Evolutionary conservation across 805 yeast genomes (phyloP), one percentile per base, ranked within the genome.

Genomic region (Candida berthetii): DNA sequence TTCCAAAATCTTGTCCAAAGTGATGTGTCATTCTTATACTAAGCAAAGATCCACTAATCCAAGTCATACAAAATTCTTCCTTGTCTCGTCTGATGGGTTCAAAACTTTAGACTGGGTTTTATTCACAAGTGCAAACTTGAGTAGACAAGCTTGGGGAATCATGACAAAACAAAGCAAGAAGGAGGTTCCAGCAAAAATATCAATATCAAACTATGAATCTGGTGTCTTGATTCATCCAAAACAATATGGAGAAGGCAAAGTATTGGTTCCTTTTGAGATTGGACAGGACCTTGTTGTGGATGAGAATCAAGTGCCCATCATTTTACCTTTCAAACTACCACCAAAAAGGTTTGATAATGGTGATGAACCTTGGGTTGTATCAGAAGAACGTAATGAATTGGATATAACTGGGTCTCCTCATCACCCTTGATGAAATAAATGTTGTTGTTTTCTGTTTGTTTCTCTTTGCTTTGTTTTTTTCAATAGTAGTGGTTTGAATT

Each of bases 121-220:
- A 6, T 66, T 84, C 54, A 84, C 93, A 0, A 81, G 89, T 37
- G 84, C 87, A 27, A 87, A 87, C 53, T 53, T 85, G 33, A 81
- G 90, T 27, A 76, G 76, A 41, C 83, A 78, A 45, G 96, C 95
- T 1, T 87, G 96, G 96, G 96, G 96, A 0, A 61, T 55, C 5
- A 62, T 65, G 14, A 49, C 55, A 32, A 41, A 59, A 20, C 38
- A 22, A 41, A 36, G 36, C 38, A 32, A 43, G 38, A 27, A 35
- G 37, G 15, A 38, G 40, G 24, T 22, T 18, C 25, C 47, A 13
- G 14, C 39, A 4, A 19, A 25, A n/a, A 22, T 47, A 13, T 14
- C 38, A 4, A n/a, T 61, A 51, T 44, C 50, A 48, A 48, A 76
- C 68, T 80, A 65, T 56, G 86, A 80, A 52, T 69, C 71, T 1